Evolutionary conservation across 441 rosid genomes (phyloP), one percentile per base, ranked within the genome.

Genomic region (Populus tomentosa): DNA sequence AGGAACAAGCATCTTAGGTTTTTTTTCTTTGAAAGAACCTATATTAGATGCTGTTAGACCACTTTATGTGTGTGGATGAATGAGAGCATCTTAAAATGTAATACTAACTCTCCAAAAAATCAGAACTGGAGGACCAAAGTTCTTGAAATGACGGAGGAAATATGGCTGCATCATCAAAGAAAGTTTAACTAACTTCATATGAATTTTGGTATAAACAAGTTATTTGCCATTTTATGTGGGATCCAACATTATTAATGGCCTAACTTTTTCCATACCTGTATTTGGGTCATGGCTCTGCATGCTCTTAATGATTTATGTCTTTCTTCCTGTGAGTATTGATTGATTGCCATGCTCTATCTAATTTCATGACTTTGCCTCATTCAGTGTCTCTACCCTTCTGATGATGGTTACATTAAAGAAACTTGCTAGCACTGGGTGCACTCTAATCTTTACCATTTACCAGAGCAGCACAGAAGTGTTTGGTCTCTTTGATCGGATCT

Each of bases 381-480:
- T 75, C 90, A 94, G 99, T 80, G 99, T 97, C 69, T 94, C 98
- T 62, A 97, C 99, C 18, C 91, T 97, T 79, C 88, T 94, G 84
- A 97, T 97, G 99, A 94, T 97, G 99, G 98, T 97, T 78, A 97
- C 99, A 10, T 81, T 97, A 73, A 97, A 88, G 89, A 94, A 97
- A 85, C 98, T 94, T 79, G 97, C 99, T 35, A 93, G 97, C 82
- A 93, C 91, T 5, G 98, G 99, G 63, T 97, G 98, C 85, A 94
- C 98, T 70, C 95, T 96, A 33, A 85, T 96, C 73, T 94, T 96
- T 84, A 93, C 98, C 32, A 91, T 96, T 68, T 80, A 88, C 73
- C 99, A 96, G 81, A 94, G 98, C 86, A 96, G 98, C 75, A 96
- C 98, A 2, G 98, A 96, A 86, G 99, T 96, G 67, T 96, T 96